A percentile compares a stretch with the other conserved stretches of the same genome.
Evolutionary conservation across 2,329 filamentous ascomycete species (phyloP).

Genomic region (Fusarium sp.): DNA sequence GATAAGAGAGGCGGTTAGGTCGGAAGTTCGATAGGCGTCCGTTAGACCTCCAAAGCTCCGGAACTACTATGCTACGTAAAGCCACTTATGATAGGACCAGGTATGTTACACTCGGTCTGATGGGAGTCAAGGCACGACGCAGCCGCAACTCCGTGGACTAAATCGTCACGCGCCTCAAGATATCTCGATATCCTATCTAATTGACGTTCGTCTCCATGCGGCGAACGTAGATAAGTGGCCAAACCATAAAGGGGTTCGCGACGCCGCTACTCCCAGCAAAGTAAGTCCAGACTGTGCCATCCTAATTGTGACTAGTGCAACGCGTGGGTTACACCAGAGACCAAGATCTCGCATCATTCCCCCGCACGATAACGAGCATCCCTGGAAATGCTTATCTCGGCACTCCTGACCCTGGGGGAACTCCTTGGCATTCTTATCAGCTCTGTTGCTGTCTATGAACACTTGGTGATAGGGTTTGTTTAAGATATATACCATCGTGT

Average conservation of each 20-base stretch:
- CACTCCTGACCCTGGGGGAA: not conserved
- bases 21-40: not conserved
- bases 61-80: not conserved
- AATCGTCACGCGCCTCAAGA: not conserved
- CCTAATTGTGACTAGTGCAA: not conserved
- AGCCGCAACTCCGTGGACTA: not conserved
- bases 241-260: not conserved
- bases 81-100: not conserved
- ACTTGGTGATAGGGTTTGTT: not conserved
- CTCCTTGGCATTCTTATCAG: not conserved
- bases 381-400: not conserved
- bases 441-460: not conserved
- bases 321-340: not conserved
- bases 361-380: not conserved
- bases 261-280: not conserved
- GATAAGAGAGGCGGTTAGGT: not conserved
- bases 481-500: not conserved
- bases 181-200: not conserved
- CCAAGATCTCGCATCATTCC: not conserved
- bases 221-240: not conserved
- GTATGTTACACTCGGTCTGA: not conserved
- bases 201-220: not conserved
- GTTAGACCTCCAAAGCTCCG: too few species aligned
- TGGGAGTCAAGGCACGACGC: not conserved
- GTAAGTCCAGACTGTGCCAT: constrained; percentile 1